phyloP scores from a whole-genome alignment of 2,329 filamentous ascomycete genomes.

The Fusarium humuli region DNA sequence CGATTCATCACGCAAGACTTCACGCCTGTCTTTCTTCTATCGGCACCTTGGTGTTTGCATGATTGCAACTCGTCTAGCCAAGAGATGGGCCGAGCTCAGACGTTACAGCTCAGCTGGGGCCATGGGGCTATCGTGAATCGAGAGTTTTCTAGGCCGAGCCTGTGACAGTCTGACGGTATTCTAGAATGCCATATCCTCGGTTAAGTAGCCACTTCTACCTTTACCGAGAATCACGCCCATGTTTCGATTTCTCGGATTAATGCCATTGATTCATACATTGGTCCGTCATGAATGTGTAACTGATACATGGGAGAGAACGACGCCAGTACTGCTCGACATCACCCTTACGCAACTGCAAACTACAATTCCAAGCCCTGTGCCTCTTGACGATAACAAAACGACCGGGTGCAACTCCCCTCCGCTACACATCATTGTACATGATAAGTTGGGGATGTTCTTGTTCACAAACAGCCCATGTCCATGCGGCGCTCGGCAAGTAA shows the following conservation, averaged over 20 bases:
- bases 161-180: conserved; percentile 27
- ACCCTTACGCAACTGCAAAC: conserved; percentile 1
- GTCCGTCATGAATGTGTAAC: conserved; percentile 5
- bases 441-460: conserved; percentile 51
- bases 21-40: conserved; percentile 8
- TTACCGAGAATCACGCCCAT: conserved; percentile 7
- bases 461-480: conserved; percentile 53
- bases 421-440: conserved; percentile 53
- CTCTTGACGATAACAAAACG: conserved; percentile 7
- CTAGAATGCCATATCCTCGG: conserved; percentile 38
- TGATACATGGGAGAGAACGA: conserved; percentile 7
- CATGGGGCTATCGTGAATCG: conserved; percentile 4
- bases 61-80: conserved; percentile 10
- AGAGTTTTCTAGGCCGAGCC: conserved; percentile 27
- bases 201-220: conserved; percentile 24
- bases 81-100: conserved; percentile 27
- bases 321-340: conserved; percentile 24
- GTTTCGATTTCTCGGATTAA: conserved; percentile 16
- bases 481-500: conserved; percentile 54
- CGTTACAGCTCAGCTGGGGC: conserved; percentile 3
- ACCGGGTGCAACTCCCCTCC: conserved; percentile 31
- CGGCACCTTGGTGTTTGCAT: conserved; percentile 24
- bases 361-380: not conserved
- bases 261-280: conserved; percentile 18
- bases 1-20: conserved; percentile 30